Conservation (phyloP, 768 basidiomycete species). For the Lactarius sp. region DNA sequence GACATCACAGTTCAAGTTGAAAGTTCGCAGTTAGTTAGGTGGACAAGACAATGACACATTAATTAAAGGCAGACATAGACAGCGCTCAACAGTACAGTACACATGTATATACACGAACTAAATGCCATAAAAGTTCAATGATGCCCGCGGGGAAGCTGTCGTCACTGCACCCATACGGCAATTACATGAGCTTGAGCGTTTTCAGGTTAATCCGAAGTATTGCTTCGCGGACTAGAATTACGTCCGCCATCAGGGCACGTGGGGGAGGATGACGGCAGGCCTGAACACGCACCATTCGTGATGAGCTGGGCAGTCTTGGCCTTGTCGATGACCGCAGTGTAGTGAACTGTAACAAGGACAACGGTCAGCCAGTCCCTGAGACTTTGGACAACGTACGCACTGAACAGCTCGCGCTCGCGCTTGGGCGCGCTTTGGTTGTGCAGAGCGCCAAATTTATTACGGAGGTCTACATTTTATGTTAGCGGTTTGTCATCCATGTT, state of each 20-base stretch:
- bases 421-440: slow-evolving; percentile 66
- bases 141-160: not conserved
- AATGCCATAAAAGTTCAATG: not conserved
- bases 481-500: not conserved
- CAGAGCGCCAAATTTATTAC: slow-evolving; percentile 62
- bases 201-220: slow-evolving; percentile 63
- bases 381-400: slow-evolving; percentile 38
- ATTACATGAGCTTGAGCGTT: slow-evolving; percentile 47
- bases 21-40: no score
- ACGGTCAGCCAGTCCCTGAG: not conserved
- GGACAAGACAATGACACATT: no score
- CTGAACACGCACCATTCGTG: slow-evolving; percentile 49
- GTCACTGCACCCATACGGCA: not conserved
- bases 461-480: slow-evolving; percentile 50
- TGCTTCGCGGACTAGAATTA: slow-evolving; percentile 46
- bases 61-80: no score
- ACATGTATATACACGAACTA: slow-evolving; percentile 11
- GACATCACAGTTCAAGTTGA: no score
- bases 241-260: not conserved
- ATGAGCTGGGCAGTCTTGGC: slow-evolving; percentile 70
- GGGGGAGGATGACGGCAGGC: no score
- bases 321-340: slow-evolving; percentile 80
- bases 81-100: no score
- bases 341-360: slow-evolving; percentile 49
- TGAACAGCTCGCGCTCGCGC: slow-evolving; percentile 65